Evolutionary conservation across 768 basidiomycete species (phyloP).

Genomic region (Dioszegia hungarica): DNA sequence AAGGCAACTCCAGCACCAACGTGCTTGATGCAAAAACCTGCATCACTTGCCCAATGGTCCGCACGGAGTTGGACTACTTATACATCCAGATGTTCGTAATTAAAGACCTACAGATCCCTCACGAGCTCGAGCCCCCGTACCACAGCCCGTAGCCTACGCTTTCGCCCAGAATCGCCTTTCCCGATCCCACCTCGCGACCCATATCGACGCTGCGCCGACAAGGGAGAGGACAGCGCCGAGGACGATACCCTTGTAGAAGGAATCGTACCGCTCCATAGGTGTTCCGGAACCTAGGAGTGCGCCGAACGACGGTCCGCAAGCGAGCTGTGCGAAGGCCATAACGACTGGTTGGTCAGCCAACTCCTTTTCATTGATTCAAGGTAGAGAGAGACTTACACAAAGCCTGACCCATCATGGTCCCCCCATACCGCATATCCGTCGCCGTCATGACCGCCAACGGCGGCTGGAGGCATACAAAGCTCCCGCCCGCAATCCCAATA

Average conservation of each 20-base stretch:
- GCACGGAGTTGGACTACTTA: too few relatives aligned
- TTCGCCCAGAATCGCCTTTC: constrained; percentile 1
- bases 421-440: constrained; percentile 14
- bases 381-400: constrained; percentile 9
- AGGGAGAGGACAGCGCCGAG: constrained; percentile 6
- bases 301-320: constrained; percentile 17
- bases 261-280: constrained; percentile 1
- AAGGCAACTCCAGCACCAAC: too few relatives aligned
- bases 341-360: constrained; percentile 7
- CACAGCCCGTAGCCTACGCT: neutral
- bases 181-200: constrained; percentile 8
- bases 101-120: too few relatives aligned
- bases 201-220: neutral
- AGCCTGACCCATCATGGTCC: constrained; percentile 23
- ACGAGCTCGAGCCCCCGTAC: too few relatives aligned
- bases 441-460: constrained; percentile 8
- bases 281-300: constrained; percentile 13
- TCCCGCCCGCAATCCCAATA: constrained; percentile 15
- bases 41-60: too few relatives aligned
- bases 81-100: too few relatives aligned
- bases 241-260: constrained; percentile 17
- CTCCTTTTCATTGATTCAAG: neutral
- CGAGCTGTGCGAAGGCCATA: constrained; percentile 14
- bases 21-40: too few relatives aligned
- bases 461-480: constrained; percentile 21